These are phyloP conservation scores for Gossypioides kirkii DNA, from an alignment of 345 rosid genomes.

Conservation along the genomic window DNA sequence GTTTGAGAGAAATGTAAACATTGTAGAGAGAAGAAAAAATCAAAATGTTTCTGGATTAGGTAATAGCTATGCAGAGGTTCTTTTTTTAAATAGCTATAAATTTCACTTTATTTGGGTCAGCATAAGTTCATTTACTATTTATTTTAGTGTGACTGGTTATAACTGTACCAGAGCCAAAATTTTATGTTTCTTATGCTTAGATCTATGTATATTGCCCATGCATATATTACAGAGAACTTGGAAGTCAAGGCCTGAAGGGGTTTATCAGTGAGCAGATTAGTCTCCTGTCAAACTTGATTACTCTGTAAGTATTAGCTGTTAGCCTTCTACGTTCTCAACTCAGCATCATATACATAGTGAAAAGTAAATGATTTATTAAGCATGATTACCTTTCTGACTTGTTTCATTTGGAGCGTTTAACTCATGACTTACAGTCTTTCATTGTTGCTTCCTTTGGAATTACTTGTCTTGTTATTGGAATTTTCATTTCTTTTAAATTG, in stretches of 20 bases:
- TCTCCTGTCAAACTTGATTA: slow-evolving; percentile 70
- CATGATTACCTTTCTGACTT: background rate
- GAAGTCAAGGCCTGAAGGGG: slow-evolving; percentile 90
- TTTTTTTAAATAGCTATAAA: background rate
- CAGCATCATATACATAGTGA: background rate
- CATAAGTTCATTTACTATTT: background rate
- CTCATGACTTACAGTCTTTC: background rate
- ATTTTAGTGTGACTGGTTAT: background rate
- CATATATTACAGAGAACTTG: slow-evolving; percentile 68
- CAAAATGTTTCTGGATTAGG: background rate
- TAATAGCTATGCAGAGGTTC: background rate
- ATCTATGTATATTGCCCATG: background rate
- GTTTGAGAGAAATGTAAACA: background rate
- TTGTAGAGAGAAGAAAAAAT: background rate
- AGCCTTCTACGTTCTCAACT: slow-evolving; percentile 3
- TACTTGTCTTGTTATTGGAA: background rate
- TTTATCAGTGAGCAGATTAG: slow-evolving; percentile 72
- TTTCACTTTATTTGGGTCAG: background rate
- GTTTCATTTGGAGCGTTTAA: background rate
- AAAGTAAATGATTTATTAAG: background rate
- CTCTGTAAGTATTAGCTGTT: slow-evolving; percentile 67
- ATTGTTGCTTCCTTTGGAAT: slow-evolving; percentile 1
- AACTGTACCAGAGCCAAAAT: background rate
- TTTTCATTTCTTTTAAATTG: background rate
- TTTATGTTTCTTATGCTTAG: background rate